phyloP scores from a whole-genome alignment of 306 rosid species.

The Pueraria montana region DNA sequence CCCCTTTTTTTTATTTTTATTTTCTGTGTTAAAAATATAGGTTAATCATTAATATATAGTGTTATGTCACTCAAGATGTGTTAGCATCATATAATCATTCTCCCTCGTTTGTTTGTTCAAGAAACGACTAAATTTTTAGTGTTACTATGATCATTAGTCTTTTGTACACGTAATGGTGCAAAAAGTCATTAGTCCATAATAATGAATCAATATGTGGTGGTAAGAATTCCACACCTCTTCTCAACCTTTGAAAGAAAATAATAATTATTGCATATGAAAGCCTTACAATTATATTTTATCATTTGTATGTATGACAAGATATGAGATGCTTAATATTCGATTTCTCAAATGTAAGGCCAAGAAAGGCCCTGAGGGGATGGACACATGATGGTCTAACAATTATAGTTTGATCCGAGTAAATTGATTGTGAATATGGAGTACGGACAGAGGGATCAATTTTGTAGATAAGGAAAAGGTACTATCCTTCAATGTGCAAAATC shows the following conservation, averaged over 20 bases:
- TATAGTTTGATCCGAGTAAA: conserved; percentile 32
- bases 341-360: conserved; percentile 1
- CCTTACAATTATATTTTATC: not conserved
- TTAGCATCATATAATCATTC: not conserved
- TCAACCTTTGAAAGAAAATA: conserved; percentile 28
- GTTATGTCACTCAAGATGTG: not conserved
- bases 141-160: too few species aligned
- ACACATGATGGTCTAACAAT: conserved; percentile 26
- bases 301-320: not conserved
- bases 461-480: conserved; percentile 49
- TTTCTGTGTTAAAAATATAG: not conserved
- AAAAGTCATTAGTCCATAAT: conserved; percentile 6
- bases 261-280: conserved; percentile 12
- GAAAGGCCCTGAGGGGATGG: not conserved
- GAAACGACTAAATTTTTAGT: not conserved
- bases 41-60: conserved; percentile 10
- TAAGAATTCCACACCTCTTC: conserved; percentile 7
- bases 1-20: not conserved
- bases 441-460: conserved; percentile 40
- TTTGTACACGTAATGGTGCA: not conserved
- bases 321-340: not conserved
- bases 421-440: conserved; percentile 28
- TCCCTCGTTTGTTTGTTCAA: conserved; percentile 36
- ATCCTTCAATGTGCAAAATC: conserved; percentile 46
- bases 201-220: not conserved